These are phyloP conservation scores for Staphylotrichum tortipilum DNA, from an alignment of 495 filamentous ascomycete genomes.

Conservation along the genomic window DNA sequence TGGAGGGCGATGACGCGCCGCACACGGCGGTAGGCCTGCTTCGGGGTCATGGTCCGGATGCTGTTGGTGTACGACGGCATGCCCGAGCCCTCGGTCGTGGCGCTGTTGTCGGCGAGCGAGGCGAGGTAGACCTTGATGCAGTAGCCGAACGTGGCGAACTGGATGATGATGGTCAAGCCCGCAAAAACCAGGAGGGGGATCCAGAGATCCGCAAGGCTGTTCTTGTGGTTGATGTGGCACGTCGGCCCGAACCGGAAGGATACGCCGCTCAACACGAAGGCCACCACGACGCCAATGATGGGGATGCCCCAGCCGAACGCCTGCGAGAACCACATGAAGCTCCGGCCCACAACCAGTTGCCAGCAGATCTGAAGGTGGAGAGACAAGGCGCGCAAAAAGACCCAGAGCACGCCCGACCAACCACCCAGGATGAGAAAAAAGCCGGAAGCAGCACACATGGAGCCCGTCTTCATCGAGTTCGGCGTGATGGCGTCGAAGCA, in stretches of 20 bases:
- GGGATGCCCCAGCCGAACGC: conserved; percentile 76
- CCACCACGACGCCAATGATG: conserved; percentile 57
- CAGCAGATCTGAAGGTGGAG: conserved; percentile 97
- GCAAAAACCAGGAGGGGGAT: conserved; percentile 75
- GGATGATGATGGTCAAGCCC: conserved; percentile 69
- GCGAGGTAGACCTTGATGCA: conserved; percentile 92
- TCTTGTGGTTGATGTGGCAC: conserved; percentile 84
- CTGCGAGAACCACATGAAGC: conserved; percentile 84
- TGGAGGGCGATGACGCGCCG: conserved; percentile 82
- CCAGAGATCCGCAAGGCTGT: conserved; percentile 81
- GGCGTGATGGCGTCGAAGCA: conserved; percentile 89
- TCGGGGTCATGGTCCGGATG: conserved; percentile 71
- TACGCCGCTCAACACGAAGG: conserved; percentile 78
- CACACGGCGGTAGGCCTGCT: conserved; percentile 80
- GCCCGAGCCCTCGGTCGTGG: conserved; percentile 60
- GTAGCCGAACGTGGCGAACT: conserved; percentile 77
- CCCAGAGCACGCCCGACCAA: conserved; percentile 75
- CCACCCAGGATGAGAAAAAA: conserved; percentile 78
- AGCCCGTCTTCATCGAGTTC: conserved; percentile 76
- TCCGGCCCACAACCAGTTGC: conserved; percentile 80
- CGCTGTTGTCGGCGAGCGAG: conserved; percentile 62
- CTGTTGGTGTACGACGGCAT: conserved; percentile 74
- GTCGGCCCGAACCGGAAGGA: conserved; percentile 87
- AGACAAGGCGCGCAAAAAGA: conserved; percentile 81
- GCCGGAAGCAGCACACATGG: conserved; percentile 81